Base-by-base conservation (phyloP, 805 yeast species). In the Wickerhamomyces sydowiorum region DNA sequence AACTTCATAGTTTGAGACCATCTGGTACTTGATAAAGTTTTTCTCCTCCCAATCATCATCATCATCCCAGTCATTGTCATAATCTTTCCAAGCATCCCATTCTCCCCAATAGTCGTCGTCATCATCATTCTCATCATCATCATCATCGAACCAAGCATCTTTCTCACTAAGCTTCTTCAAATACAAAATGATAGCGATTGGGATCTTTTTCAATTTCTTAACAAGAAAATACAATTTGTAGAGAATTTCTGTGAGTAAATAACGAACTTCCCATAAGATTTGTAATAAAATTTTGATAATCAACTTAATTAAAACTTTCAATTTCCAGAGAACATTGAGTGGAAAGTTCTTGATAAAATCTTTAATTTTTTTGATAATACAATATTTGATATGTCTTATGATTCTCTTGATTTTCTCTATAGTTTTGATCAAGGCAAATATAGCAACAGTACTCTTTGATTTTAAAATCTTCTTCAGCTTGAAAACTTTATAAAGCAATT, bases 181-280 rank as follows among this genome's bases (percentile, higher is more conserved):
- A 17, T 40, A 40, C 13, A 35, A 21, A 4, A 40, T 12, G n/a
- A 40, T 9, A 14, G 24, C 13, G 9, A 29, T 23, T 18, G 39
- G 22, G 18, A 35, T 22, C n/a, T 22, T 21, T n/a, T 18, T 19
- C 15, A 40, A 27, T 7, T 17, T 34, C 10, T 28, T 39, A 2
- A 32, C 9, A 7, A 39, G 25, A n/a, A 39, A 25, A 6, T 15
- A 25, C 7, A 39, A 20, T 14, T 27, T 33, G n/a, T 39, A 39
- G 5, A 25, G 7, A 8, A 39, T 8, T 20, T 39, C 41, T 4
- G 20, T 19, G 3, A 39, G 5, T 7, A 39, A 18, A n/a, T 19
- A 39, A 22, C 21, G 23, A 4, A 39, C 5, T 20, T 39, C 41
- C 41, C 41, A 39, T 7, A 39, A 4, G 15, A 39, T 39, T 19